These are phyloP conservation scores for Aspergillus sp. DNA, from an alignment of 2,329 filamentous ascomycete genomes.

Conservation along the genomic window DNA sequence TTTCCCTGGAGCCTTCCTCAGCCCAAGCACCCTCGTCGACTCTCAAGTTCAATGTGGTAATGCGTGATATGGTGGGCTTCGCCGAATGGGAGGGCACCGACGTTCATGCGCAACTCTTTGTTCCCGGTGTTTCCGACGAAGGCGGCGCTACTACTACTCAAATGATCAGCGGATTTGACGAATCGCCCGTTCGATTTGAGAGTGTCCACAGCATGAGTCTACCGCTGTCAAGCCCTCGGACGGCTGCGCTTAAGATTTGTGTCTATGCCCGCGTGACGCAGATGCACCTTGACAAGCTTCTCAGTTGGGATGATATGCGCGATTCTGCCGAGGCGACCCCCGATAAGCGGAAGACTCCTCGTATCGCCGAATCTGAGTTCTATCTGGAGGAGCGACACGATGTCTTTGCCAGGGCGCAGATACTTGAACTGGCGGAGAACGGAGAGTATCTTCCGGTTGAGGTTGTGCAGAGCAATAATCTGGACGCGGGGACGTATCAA, in stretches of 20 bases:
- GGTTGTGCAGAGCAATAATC: slow-evolving; percentile 78
- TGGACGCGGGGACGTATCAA: slow-evolving; percentile 89
- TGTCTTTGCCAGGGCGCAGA: slow-evolving; percentile 80
- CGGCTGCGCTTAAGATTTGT: slow-evolving; percentile 76
- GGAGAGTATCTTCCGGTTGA: slow-evolving; percentile 92
- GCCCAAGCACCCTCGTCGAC: slow-evolving; percentile 89
- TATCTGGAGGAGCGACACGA: slow-evolving; percentile 93
- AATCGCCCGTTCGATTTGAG: slow-evolving; percentile 88
- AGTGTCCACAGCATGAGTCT: slow-evolving; percentile 98
- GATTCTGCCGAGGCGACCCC: slow-evolving; percentile 62
- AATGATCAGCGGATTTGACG: slow-evolving; percentile 91
- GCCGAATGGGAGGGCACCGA: slow-evolving; percentile 93
- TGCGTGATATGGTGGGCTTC: slow-evolving; percentile 94
- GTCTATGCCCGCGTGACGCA: slow-evolving; percentile 87
- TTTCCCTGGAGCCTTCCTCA: slow-evolving; percentile 90
- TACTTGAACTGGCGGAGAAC: slow-evolving; percentile 86
- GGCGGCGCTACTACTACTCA: slow-evolving; percentile 92
- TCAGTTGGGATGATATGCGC: slow-evolving; percentile 98
- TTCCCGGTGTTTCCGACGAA: slow-evolving; percentile 84
- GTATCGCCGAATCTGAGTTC: slow-evolving; percentile 89
- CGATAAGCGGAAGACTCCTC: slow-evolving; percentile 59
- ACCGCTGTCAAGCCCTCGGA: slow-evolving; percentile 71
- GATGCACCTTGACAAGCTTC: slow-evolving; percentile 94
- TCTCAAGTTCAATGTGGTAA: slow-evolving; percentile 96
- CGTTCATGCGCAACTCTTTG: slow-evolving; percentile 94